Evolutionary conservation across 2,329 filamentous ascomycete species (phyloP), one percentile per base, ranked within the genome.

Genomic region (Ophiostoma himal-ulmi): DNA sequence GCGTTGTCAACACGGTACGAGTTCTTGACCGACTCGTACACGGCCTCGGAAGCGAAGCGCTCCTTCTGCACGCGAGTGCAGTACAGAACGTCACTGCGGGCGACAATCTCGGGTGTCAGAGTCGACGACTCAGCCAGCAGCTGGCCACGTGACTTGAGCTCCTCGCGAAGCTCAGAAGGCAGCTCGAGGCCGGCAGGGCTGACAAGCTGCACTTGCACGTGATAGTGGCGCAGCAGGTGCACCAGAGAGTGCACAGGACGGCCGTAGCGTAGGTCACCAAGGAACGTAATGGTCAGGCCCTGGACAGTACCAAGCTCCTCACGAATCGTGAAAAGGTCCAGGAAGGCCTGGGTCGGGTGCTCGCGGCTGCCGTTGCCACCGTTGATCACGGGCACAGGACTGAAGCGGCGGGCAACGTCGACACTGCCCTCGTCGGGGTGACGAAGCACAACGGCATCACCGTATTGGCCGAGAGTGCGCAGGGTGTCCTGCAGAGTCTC

Each of bases 11-110:
- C 89, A 71, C 96, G 85, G 79, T 97, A 94, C 72, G 88, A 88
- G 79, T 94, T 88, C 88, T 96, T 96, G 76, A 98, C 88, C 71
- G 85, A 83, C 82, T 98, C 93, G 79, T 96, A 99, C 76, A 92
- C 89, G 62, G 86, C 87, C 68, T 89, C 80, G 75, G 89, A 90
- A n/a, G 89, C 84, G 84, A 99, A 99, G 36, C 95, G 88, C 84
- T 99, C 95, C 82, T 95, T 95, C 82, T 99, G 95, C 75, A 99
- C 91, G 20, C 95, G 89, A 1, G 95, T 99, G 83, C 93, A 97
- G 85, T 99, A 99, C 65, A 99, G 85, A 5, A 99, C 94, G 76
- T 99, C 95, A 71, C 90, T 94, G 75, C 87, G 86, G 22, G 90
- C 90, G 70, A 99, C 83, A 68, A 98, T 93, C 79, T 97, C 93